A percentile compares a stretch with the other conserved stretches of the same genome.
Conservation (phyloP, 2,329 filamentous ascomycete species). For the Cladosporium colombiae region DNA sequence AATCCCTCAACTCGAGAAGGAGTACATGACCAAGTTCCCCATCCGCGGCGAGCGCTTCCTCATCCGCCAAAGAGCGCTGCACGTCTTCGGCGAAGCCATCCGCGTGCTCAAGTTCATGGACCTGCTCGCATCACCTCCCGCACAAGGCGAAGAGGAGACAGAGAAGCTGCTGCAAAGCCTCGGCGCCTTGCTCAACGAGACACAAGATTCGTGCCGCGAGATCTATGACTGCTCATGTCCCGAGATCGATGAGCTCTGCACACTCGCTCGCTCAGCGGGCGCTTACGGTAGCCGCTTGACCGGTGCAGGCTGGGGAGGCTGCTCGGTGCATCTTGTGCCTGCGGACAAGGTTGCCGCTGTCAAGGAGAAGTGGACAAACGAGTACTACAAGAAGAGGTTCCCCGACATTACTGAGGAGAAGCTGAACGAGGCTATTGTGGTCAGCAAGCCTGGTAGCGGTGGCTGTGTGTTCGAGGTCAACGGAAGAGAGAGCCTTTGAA, state of each 20-base stretch:
- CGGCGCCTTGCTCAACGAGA: constrained; percentile 83
- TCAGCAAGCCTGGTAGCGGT: constrained; percentile 82
- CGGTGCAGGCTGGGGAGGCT: constrained; percentile 95
- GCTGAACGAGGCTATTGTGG: constrained; percentile 76
- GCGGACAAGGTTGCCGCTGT: constrained; percentile 78
- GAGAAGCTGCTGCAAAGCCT: constrained; percentile 71
- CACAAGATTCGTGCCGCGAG: constrained; percentile 82
- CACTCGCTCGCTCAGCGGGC: constrained; percentile 74
- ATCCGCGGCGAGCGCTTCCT: constrained; percentile 86
- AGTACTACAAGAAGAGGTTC: constrained; percentile 78
- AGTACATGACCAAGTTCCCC: constrained; percentile 85
- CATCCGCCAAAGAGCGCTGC: constrained; percentile 81
- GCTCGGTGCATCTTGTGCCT: constrained; percentile 89
- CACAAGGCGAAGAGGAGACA: constrained; percentile 52
- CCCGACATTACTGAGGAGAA: constrained; percentile 71
- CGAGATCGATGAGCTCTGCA: constrained; percentile 87
- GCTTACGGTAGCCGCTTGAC: constrained; percentile 84
- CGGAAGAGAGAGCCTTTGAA: constrained; percentile 8
- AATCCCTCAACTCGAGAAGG: constrained; percentile 69
- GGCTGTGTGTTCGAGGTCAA: constrained; percentile 41
- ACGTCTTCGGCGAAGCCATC: constrained; percentile 87
- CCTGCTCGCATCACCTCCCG: constrained; percentile 58
- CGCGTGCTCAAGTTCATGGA: constrained; percentile 82
- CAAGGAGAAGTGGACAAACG: constrained; percentile 71
- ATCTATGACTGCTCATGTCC: constrained; percentile 89